A percentile compares a stretch with the other conserved stretches of the same genome.
Conservation (phyloP, 2,329 filamentous ascomycete species). For the Penicillium sp. region DNA sequence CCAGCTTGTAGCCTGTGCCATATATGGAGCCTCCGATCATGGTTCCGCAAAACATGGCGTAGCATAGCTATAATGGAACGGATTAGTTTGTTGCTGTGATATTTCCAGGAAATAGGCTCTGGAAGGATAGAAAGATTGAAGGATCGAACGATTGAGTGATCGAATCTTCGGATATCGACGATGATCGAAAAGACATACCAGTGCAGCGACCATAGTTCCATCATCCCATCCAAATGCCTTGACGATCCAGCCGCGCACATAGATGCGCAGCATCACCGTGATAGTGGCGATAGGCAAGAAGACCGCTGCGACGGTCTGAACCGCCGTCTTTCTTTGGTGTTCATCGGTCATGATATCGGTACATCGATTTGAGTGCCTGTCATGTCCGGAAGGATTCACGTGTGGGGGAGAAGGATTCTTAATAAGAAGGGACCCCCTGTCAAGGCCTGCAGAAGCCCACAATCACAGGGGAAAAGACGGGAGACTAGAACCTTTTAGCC, state of each 20-base stretch:
- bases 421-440: neutral
- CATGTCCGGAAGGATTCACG: neutral
- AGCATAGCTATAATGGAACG: conserved; percentile 18
- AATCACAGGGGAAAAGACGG: neutral
- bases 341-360: conserved; percentile 18
- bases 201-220: conserved; percentile 30
- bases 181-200: conserved; percentile 24
- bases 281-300: conserved; percentile 31
- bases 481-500: neutral
- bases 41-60: conserved; percentile 31
- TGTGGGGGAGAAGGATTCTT: conserved; percentile 9
- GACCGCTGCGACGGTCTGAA: conserved; percentile 27
- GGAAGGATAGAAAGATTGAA: neutral
- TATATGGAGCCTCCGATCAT: conserved; percentile 33
- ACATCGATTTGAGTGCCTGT: neutral
- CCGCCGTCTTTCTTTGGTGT: conserved; percentile 25
- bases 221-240: conserved; percentile 38
- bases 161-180: neutral
- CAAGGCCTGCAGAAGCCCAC: neutral
- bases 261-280: conserved; percentile 31
- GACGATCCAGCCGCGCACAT: conserved; percentile 33
- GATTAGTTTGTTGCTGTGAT: neutral
- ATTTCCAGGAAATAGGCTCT: neutral
- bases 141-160: neutral
- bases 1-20: conserved; percentile 30